Evolutionary conservation across 805 yeast genomes (phyloP).

Genomic region (Soucietia sequanensis): DNA sequence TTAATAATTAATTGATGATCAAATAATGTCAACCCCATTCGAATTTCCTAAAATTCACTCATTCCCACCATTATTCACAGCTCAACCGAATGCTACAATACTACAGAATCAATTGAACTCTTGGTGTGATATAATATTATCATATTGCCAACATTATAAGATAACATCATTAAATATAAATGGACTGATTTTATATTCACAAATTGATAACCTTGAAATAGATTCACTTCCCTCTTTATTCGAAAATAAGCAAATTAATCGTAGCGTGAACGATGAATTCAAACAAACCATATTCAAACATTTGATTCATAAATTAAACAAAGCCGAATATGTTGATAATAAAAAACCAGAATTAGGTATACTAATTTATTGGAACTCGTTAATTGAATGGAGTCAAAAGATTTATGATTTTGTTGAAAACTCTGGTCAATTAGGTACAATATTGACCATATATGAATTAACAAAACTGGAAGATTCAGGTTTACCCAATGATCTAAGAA

Average conservation of each 20-base stretch:
- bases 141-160: constrained; percentile 55
- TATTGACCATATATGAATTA: constrained; percentile 81
- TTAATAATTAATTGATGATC: no score
- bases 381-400: constrained; percentile 37
- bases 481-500: constrained; percentile 54
- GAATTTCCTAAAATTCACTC: constrained; percentile 43
- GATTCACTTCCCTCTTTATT: constrained; percentile 42
- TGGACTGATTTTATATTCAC: constrained; percentile 30
- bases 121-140: constrained; percentile 68
- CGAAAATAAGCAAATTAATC: constrained; percentile 47
- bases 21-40: constrained; percentile 18
- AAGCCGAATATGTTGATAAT: constrained; percentile 54
- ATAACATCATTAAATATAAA: constrained; percentile 30
- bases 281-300: constrained; percentile 53
- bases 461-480: constrained; percentile 61
- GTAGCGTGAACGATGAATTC: constrained; percentile 56
- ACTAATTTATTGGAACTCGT: constrained; percentile 61
- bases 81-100: constrained; percentile 80
- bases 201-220: constrained; percentile 15
- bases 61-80: constrained; percentile 91
- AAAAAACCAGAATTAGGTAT: constrained; percentile 65
- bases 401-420: constrained; percentile 46
- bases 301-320: constrained; percentile 51
- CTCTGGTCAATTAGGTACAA: constrained; percentile 74
- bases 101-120: constrained; percentile 73